A percentile compares a stretch with the other conserved stretches of the same genome.
These are phyloP conservation scores for Heliocybe sulcata DNA, from an alignment of 1,284 basidiomycete species.

Conservation along the genomic window DNA sequence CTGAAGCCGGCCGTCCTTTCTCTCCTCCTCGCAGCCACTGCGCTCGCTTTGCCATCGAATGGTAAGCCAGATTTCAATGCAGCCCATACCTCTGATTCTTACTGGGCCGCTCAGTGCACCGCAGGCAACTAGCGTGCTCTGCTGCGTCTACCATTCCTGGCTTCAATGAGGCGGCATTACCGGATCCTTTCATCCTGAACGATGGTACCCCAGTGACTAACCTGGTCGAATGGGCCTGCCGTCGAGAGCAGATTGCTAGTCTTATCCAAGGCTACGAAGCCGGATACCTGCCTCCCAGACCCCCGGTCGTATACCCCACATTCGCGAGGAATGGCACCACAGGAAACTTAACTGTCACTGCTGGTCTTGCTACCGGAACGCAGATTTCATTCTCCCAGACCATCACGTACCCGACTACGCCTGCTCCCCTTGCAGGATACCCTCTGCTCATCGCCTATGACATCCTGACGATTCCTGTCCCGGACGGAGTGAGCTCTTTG, in stretches of 20 bases:
- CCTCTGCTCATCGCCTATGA: conserved; percentile 45
- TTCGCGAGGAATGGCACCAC: conserved; percentile 25
- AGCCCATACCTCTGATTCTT: neutral
- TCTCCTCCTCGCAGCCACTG: neutral
- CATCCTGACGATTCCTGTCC: conserved; percentile 40
- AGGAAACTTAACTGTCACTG: conserved; percentile 34
- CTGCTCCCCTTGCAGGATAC: conserved; percentile 30
- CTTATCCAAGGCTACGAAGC: conserved; percentile 43
- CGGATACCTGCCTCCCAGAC: conserved; percentile 35
- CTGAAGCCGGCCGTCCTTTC: neutral
- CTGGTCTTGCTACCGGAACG: conserved; percentile 26
- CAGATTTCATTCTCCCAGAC: conserved; percentile 37
- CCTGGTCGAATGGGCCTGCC: conserved; percentile 39
- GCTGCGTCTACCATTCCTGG: conserved; percentile 16
- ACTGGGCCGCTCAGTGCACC: neutral
- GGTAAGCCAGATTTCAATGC: neutral
- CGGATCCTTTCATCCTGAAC: conserved; percentile 42
- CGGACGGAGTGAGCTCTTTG: conserved; percentile 25
- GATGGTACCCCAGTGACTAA: conserved; percentile 31
- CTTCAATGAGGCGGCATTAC: conserved; percentile 30
- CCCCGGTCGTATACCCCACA: conserved; percentile 30
- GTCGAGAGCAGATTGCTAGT: conserved; percentile 35
- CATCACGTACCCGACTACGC: conserved; percentile 35
- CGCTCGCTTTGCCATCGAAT: neutral
- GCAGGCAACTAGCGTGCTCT: conserved; percentile 9